Evolutionary conservation across 176 grass and related monocot species (phyloP).

Genomic region (Dendrocalamus sinicus): DNA sequence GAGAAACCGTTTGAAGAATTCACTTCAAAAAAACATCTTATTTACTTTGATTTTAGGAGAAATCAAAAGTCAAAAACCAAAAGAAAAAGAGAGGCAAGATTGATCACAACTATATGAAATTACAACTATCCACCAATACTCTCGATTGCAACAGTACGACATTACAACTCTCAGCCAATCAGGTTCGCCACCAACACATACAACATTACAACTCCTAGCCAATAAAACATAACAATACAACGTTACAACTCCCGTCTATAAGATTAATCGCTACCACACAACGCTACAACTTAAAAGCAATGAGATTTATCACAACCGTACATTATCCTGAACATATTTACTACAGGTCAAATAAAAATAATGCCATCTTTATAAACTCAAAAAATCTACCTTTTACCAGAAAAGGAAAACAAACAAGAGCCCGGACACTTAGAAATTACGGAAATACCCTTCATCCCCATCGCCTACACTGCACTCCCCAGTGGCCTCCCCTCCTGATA

Average conservation of each 20-base stretch:
- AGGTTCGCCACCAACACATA: too few relatives aligned
- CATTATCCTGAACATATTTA: background rate
- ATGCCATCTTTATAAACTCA: background rate
- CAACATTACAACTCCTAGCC: too few relatives aligned
- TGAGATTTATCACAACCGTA: background rate
- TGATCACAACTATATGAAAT: background rate
- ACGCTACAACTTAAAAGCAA: too few relatives aligned
- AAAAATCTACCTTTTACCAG: background rate
- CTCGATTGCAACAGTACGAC: too few relatives aligned
- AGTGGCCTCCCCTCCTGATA: conserved; percentile 21
- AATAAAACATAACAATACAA: too few relatives aligned
- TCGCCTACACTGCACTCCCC: background rate
- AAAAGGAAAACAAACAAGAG: background rate
- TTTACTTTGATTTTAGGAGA: too few relatives aligned
- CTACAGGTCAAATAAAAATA: background rate
- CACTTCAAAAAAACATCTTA: rapidly evolving
- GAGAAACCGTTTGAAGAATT: rapidly evolving
- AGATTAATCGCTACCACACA: too few relatives aligned
- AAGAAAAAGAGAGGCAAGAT: too few relatives aligned
- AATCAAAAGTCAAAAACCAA: too few relatives aligned
- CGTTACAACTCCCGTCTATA: too few relatives aligned
- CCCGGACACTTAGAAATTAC: background rate
- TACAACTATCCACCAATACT: too few relatives aligned
- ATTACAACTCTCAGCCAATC: too few relatives aligned
- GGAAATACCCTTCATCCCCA: background rate